These are phyloP conservation scores for Oryza meyeriana DNA, from an alignment of 176 grass and related monocot genomes.

Conservation along the genomic window DNA sequence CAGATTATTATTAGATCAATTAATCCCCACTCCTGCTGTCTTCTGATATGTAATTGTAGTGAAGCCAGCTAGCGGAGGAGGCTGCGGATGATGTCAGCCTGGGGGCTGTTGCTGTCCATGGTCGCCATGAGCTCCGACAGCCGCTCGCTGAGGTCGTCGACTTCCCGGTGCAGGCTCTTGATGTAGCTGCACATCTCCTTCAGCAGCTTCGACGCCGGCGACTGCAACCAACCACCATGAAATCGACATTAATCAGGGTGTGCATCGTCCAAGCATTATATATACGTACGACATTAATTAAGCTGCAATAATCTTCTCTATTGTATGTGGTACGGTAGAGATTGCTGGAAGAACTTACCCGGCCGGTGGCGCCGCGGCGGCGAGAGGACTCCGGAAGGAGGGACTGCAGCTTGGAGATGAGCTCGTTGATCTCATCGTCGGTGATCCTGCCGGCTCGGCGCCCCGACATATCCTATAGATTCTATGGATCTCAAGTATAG, in stretches of 20 bases:
- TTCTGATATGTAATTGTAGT: background rate
- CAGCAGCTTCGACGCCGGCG: conserved; percentile 15
- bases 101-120: conserved; percentile 32
- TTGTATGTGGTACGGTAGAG: background rate
- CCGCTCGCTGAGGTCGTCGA: conserved; percentile 30
- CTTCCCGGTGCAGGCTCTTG: conserved; percentile 25
- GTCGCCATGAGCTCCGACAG: conserved; percentile 34
- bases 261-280: no score
- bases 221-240: background rate
- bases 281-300: no score
- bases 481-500: background rate
- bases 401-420: conserved; percentile 74
- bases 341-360: conserved; percentile 7
- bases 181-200: conserved; percentile 39
- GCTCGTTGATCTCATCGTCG: conserved; percentile 62
- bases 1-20: background rate
- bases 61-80: conserved; percentile 5
- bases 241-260: background rate
- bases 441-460: conserved; percentile 23
- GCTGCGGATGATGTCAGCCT: conserved; percentile 26
- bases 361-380: background rate
- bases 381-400: conserved; percentile 50
- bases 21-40: background rate
- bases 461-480: conserved; percentile 21
- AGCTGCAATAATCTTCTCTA: background rate